Conservation (phyloP, 148 eudicot species). For the Mesembryanthemum crystallinum region DNA sequence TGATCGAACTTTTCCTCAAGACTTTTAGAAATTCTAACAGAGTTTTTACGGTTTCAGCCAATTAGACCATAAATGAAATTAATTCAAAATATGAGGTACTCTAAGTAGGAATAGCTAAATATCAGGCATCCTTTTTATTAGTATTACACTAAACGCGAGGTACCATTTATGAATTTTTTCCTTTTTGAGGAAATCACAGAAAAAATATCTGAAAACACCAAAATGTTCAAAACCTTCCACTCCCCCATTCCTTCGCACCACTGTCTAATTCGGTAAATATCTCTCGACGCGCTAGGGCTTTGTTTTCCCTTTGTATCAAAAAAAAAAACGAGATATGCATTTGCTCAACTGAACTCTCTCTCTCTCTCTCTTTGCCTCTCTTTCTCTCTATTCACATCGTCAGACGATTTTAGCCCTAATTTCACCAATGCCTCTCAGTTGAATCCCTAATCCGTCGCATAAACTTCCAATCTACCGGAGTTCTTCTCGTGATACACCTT, state of each 20-base stretch:
- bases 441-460: background rate
- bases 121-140: too few species aligned
- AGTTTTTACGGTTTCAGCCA: too few species aligned
- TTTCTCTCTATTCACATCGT: background rate
- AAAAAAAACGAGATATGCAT: too few species aligned
- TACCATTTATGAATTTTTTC: too few species aligned
- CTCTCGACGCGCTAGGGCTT: slow-evolving; percentile 6
- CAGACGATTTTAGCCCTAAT: background rate
- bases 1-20: too few species aligned
- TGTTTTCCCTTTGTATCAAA: background rate
- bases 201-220: background rate
- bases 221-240: background rate
- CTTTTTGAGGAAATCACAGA: too few species aligned
- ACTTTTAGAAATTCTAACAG: too few species aligned
- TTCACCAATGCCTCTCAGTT: slow-evolving; percentile 7
- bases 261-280: background rate
- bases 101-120: too few species aligned
- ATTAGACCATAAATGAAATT: too few species aligned
- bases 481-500: background rate
- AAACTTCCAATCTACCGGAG: background rate
- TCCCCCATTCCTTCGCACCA: background rate
- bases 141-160: too few species aligned
- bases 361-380: background rate
- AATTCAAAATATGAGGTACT: too few species aligned
- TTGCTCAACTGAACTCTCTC: background rate